Base-by-base conservation (phyloP, 179 eudicot species). In the Spergularia azorica region DNA sequence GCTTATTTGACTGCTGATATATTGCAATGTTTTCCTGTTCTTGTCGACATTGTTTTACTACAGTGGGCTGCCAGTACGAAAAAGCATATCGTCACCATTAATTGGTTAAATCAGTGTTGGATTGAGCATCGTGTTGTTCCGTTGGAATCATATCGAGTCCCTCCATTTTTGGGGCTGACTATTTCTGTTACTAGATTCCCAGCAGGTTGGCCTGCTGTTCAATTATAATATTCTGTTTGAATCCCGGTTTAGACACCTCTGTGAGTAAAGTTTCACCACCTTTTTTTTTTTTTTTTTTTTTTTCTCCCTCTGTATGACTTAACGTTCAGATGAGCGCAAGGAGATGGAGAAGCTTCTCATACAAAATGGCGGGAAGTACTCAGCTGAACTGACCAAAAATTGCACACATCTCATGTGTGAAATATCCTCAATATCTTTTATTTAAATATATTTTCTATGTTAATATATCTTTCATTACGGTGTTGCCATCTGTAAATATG, bases 91-190 rank as follows among this genome's bases (percentile, higher is more conserved):
- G 90, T 95, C 84, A 88, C 96, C 66, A 82, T 84, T 55, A 84
- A 87, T 81, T 95, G 99, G 99, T 77, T 95, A 74, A 77, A 86
- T 84, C 99, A 95, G 85, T 95, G 99, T 71, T 94, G 99, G 98
- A 88, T 88, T 83, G 98, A 95, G 86, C 99, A 95, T 80, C 99
- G 97, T 79, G 79, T 90, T 76, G 99, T 94, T 82, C 93, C 99
- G 61, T 84, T 90, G 79, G 98, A 94, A 79, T 76, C 97, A 73
- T 94, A 86, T 80, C 89, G 90, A 73, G 89, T 90, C 84, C 98
- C 87, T 80, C 91, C 98, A 26, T 94, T 95, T 81, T 81, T 83
- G 63, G 99, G 99, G 65, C 83, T 95, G 87, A 89, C 85, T 74
- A 88, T 95, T 18, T 91, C 89, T 71, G 97, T 91, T 56, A 82